phyloP scores from a whole-genome alignment of 1,284 basidiomycete species.

The Papiliotrema nemorosa region DNA sequence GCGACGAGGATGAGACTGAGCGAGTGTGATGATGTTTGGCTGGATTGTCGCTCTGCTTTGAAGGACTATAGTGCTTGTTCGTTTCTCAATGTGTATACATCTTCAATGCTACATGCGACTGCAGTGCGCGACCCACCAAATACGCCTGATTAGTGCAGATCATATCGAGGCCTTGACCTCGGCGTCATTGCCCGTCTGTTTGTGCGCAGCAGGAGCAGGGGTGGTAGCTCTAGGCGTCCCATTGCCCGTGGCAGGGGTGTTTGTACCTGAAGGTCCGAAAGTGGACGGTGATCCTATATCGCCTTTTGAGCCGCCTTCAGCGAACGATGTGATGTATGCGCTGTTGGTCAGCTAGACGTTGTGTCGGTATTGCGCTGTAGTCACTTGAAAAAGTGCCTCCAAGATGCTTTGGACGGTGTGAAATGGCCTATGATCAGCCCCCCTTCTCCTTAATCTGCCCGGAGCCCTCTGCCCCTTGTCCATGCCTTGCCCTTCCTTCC shows the following conservation, averaged over 20 bases:
- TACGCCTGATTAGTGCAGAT: no score
- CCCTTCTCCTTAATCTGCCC: no score
- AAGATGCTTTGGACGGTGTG: constrained; percentile 46
- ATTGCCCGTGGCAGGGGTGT: constrained; percentile 9
- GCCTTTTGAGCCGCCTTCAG: constrained; percentile 36
- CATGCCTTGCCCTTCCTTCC: no score
- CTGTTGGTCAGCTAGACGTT: constrained; percentile 13
- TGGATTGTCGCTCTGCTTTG: no score
- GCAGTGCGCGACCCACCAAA: no score
- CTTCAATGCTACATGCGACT: no score
- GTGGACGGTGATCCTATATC: constrained; percentile 36
- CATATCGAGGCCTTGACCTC: no score
- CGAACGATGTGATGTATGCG: constrained; percentile 48
- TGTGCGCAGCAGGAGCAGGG: neutral
- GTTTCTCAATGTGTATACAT: no score
- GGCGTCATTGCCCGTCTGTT: no score
- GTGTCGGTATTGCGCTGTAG: constrained; percentile 9
- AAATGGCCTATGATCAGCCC: constrained; percentile 32
- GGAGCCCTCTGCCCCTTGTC: no score
- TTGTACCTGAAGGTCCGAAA: constrained; percentile 34
- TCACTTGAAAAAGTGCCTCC: constrained; percentile 49
- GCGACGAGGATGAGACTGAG: constrained; percentile 8
- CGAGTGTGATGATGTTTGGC: no score
- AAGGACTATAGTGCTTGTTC: no score
- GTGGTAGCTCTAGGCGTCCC: constrained; percentile 10